phyloP scores from a whole-genome alignment of 139 green algal genomes.

The Coelastrella sp. region DNA sequence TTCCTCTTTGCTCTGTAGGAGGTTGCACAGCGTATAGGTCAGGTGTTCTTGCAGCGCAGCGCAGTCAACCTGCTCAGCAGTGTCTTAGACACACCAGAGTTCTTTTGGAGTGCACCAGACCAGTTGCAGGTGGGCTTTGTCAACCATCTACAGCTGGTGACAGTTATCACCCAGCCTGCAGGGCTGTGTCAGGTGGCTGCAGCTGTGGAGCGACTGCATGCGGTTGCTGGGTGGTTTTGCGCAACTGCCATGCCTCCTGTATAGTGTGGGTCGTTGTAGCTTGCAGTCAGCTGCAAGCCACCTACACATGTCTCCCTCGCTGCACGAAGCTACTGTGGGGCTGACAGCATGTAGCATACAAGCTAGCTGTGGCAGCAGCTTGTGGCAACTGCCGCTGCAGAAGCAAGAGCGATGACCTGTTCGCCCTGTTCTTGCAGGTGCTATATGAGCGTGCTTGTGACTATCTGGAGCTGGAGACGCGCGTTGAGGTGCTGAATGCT shows the following conservation, averaged over 20 bases:
- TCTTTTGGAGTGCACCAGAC: constrained; percentile 86
- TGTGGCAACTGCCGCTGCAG: too few relatives aligned
- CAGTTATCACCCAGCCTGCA: too few relatives aligned
- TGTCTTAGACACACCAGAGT: constrained; percentile 80
- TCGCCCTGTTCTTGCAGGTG: constrained; percentile 10
- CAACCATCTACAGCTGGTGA: not conserved
- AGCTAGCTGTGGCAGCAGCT: not conserved
- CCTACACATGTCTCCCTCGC: too few relatives aligned
- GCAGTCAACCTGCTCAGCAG: constrained; percentile 76
- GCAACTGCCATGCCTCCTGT: too few relatives aligned
- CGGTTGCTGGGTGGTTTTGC: too few relatives aligned
- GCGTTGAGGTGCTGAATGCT: constrained; percentile 67
- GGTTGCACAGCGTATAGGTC: constrained; percentile 82
- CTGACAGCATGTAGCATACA: not conserved
- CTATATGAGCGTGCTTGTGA: constrained; percentile 85
- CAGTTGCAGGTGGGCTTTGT: constrained; percentile 65
- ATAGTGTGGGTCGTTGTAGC: too few relatives aligned
- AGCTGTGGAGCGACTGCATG: too few relatives aligned
- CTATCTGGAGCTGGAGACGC: constrained; percentile 76
- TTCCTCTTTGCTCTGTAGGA: constrained; percentile 38
- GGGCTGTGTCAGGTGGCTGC: too few relatives aligned
- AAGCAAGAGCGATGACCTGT: too few relatives aligned
- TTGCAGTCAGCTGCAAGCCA: too few relatives aligned
- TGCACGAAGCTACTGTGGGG: too few relatives aligned
- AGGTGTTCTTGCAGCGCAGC: constrained; percentile 81